Conservation (phyloP, 2,329 filamentous ascomycete genomes). For the Nothophaeocryptopus gaeumannii region DNA sequence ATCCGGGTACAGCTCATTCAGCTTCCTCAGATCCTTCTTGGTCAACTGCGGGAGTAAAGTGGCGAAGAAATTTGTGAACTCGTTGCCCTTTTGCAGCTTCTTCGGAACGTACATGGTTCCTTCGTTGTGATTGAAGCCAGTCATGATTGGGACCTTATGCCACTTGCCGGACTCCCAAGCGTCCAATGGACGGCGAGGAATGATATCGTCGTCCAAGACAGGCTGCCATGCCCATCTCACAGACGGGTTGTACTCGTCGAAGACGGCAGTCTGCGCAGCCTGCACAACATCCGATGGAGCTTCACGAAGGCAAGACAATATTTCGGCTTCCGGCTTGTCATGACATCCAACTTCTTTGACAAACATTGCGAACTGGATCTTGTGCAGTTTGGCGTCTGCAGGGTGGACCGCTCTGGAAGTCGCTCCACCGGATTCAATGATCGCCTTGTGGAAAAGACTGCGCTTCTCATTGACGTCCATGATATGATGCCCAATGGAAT, state of each 20-base stretch:
- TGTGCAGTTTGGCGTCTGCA: conserved; percentile 40
- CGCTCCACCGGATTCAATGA: conserved; percentile 48
- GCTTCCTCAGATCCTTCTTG: conserved; percentile 50
- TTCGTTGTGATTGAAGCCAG: conserved; percentile 69
- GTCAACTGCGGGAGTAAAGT: conserved; percentile 59
- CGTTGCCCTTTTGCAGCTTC: conserved; percentile 44
- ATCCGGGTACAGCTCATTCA: conserved; percentile 63
- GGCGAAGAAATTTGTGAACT: conserved; percentile 61
- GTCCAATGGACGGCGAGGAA: conserved; percentile 57
- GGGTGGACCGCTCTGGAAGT: conserved; percentile 48
- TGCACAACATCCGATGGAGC: conserved; percentile 38
- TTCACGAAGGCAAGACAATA: conserved; percentile 44
- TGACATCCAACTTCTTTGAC: conserved; percentile 37
- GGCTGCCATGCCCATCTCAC: conserved; percentile 64
- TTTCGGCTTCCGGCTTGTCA: conserved; percentile 29
- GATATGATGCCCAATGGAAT: conserved; percentile 67
- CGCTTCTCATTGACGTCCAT: conserved; percentile 46
- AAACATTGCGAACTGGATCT: conserved; percentile 46
- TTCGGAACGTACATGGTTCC: conserved; percentile 62
- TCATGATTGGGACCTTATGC: conserved; percentile 61
- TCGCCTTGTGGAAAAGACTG: conserved; percentile 45
- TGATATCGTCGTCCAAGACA: conserved; percentile 61
- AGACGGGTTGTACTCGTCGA: conserved; percentile 47
- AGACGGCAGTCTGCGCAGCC: conserved; percentile 43
- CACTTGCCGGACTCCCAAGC: conserved; percentile 55